These are phyloP conservation scores for Glycine soja DNA, from an alignment of 306 rosid genomes.

Conservation along the genomic window DNA sequence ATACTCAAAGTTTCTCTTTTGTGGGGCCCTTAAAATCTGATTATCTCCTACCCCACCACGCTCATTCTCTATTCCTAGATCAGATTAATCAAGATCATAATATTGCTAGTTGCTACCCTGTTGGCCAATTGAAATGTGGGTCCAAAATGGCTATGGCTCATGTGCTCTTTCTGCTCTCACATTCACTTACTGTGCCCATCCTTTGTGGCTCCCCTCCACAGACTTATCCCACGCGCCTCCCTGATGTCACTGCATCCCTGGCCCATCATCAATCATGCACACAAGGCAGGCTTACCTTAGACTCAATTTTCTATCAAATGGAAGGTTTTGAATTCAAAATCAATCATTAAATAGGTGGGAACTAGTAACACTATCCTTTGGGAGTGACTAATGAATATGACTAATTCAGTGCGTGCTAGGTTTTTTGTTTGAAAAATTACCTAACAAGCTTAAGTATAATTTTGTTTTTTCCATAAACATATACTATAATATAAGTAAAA, in stretches of 20 bases:
- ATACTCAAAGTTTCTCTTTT: constrained; percentile 14
- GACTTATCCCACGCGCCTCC: constrained; percentile 37
- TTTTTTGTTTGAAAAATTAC: no score
- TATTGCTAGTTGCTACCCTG: not conserved
- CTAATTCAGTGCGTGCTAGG: not conserved
- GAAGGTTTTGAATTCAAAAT: constrained; percentile 31
- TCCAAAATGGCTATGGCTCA: not conserved
- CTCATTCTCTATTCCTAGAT: not conserved
- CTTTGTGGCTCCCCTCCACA: constrained; percentile 32
- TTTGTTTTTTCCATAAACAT: no score
- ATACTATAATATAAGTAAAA: no score
- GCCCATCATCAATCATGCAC: constrained; percentile 50
- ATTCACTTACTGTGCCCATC: not conserved
- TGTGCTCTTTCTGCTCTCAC: not conserved
- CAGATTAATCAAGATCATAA: not conserved
- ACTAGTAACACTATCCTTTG: not conserved
- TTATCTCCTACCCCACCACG: constrained; percentile 42
- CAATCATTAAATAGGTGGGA: no score
- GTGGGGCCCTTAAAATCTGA: constrained; percentile 29
- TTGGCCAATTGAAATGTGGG: constrained; percentile 35
- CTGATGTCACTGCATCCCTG: constrained; percentile 38
- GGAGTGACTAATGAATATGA: not conserved
- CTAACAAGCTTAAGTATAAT: not conserved
- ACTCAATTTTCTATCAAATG: constrained; percentile 17
- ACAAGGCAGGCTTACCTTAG: constrained; percentile 10